Evolutionary conservation across 768 basidiomycete species (phyloP).

Genomic region (Mycena epipterygia): DNA sequence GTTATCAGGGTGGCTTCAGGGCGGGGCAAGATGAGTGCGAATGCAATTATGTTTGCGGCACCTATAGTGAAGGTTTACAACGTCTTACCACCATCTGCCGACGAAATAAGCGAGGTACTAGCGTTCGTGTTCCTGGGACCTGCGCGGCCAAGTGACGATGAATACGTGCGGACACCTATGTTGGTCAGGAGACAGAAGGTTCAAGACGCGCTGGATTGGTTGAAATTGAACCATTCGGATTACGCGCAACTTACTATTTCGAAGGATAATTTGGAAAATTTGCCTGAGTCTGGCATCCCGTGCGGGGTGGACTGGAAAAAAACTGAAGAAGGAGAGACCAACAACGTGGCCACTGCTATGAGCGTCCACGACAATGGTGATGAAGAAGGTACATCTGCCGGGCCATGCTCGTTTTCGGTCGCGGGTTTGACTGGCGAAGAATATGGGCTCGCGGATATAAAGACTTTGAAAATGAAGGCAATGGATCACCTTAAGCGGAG

Average conservation of each 20-base stretch:
- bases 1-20: no score
- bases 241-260: conserved; percentile 7
- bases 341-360: not conserved
- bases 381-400: not conserved
- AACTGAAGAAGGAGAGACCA: not conserved
- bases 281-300: not conserved
- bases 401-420: not conserved
- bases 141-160: no score
- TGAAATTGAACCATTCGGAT: conserved; percentile 24
- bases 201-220: conserved; percentile 13
- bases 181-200: not conserved
- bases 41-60: no score
- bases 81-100: no score
- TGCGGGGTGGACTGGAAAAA: conserved; percentile 6
- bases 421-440: not conserved
- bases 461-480: not conserved
- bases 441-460: not conserved
- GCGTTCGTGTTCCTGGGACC: no score
- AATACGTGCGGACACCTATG: no score
- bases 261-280: not conserved
- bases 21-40: no score
- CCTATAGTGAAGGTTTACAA: no score
- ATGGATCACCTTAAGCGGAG: not conserved
- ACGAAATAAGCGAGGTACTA: no score
- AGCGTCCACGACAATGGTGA: not conserved